phyloP scores from a whole-genome alignment of 192 early-diverging fungal genomes.

The Pilaira anomala region DNA sequence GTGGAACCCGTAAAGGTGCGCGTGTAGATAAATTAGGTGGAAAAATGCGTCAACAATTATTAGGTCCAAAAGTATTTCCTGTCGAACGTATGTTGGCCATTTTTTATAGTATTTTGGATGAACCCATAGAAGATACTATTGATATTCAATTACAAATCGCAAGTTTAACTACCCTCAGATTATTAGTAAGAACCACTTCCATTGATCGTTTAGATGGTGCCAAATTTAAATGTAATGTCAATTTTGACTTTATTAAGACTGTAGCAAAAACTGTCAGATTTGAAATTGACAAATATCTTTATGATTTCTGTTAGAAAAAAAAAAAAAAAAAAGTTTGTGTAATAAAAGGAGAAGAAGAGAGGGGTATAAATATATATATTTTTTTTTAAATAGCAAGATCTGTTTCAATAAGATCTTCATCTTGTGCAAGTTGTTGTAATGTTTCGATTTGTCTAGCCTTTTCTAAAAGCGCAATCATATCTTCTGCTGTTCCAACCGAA shows the following conservation, averaged over 20 bases:
- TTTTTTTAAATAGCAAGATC: background rate
- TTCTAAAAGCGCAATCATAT: slow-evolving; percentile 42
- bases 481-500: slow-evolving; percentile 57
- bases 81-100: slow-evolving; percentile 98
- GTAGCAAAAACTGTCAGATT: slow-evolving; percentile 79
- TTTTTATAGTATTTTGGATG: slow-evolving; percentile 84
- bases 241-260: slow-evolving; percentile 69
- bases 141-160: slow-evolving; percentile 79
- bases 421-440: slow-evolving; percentile 13
- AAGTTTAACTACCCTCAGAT: slow-evolving; percentile 72
- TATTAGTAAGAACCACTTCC: slow-evolving; percentile 68
- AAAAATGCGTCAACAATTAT: slow-evolving; percentile 73
- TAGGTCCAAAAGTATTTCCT: slow-evolving; percentile 90
- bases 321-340: background rate
- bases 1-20: slow-evolving; percentile 38
- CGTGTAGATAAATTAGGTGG: slow-evolving; percentile 45
- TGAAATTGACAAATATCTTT: slow-evolving; percentile 81
- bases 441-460: slow-evolving; percentile 19
- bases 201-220: slow-evolving; percentile 78
- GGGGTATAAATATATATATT: no score
- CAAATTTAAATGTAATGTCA: slow-evolving; percentile 88
- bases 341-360: no score
- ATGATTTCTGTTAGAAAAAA: slow-evolving; percentile 46
- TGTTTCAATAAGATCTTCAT: slow-evolving; percentile 10
- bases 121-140: slow-evolving; percentile 67